Evolutionary conservation across 352 stramenopile genomes (phyloP).

Genomic region (Phytophthora syringae): DNA sequence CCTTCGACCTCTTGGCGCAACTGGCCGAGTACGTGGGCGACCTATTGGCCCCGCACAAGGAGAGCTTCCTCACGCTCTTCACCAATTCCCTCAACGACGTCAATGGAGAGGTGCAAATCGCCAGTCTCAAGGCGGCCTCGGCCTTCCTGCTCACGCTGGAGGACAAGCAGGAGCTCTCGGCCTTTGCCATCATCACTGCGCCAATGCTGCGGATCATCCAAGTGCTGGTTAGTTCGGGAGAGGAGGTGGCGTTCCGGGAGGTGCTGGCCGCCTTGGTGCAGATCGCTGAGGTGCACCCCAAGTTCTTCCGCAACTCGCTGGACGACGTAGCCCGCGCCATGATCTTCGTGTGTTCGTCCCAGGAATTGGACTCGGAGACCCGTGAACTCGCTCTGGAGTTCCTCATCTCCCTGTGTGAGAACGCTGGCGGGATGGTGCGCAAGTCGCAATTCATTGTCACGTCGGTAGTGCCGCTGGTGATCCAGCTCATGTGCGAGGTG

Average conservation of each 20-base stretch:
- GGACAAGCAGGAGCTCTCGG: slow-evolving; percentile 64
- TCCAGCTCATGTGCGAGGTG: slow-evolving; percentile 84
- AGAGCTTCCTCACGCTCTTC: slow-evolving; percentile 84
- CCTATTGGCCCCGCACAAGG: slow-evolving; percentile 74
- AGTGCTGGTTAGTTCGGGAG: slow-evolving; percentile 53
- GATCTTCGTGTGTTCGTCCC: slow-evolving; percentile 76
- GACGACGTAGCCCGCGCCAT: slow-evolving; percentile 80
- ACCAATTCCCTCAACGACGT: slow-evolving; percentile 72
- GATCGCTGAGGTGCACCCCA: slow-evolving; percentile 80
- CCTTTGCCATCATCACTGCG: slow-evolving; percentile 73
- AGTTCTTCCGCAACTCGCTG: slow-evolving; percentile 79
- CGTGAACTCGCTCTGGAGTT: slow-evolving; percentile 86
- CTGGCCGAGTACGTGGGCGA: slow-evolving; percentile 76
- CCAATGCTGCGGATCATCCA: slow-evolving; percentile 86
- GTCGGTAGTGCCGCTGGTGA: slow-evolving; percentile 71
- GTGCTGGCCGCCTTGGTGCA: slow-evolving; percentile 77
- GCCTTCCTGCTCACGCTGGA: slow-evolving; percentile 83
- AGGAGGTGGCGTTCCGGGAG: slow-evolving; percentile 76
- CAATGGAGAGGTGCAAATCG: slow-evolving; percentile 69
- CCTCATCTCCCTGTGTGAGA: slow-evolving; percentile 80
- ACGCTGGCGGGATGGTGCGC: slow-evolving; percentile 83
- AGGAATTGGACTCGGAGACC: slow-evolving; percentile 72
- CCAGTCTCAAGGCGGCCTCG: slow-evolving; percentile 71
- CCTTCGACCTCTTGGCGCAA: slow-evolving; percentile 79
- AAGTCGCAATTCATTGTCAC: slow-evolving; percentile 74